phyloP scores from a whole-genome alignment of 2,329 filamentous ascomycete species.

The Apiospora rasikravindrae region DNA sequence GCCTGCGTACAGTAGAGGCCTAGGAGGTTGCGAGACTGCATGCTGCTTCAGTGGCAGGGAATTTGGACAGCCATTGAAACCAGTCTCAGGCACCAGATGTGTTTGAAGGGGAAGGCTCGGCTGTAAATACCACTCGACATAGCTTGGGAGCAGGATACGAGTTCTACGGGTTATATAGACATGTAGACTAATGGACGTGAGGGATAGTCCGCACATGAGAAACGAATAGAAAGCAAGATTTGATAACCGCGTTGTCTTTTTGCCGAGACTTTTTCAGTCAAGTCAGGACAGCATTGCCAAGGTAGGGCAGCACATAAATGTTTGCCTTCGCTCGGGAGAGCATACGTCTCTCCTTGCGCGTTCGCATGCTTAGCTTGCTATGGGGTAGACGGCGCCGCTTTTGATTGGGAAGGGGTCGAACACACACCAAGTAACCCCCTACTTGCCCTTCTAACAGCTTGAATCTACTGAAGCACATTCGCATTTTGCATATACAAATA shows the following conservation, averaged over 20 bases:
- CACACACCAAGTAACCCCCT: too few species aligned
- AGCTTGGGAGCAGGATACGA: background rate
- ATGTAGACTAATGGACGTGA: slow-evolving; percentile 14
- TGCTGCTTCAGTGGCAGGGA: background rate
- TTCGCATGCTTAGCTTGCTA: slow-evolving; percentile 6
- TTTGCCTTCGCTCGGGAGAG: background rate
- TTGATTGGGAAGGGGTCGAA: background rate
- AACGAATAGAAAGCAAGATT: background rate
- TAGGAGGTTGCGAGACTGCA: background rate
- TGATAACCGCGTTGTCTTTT: background rate
- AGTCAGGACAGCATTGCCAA: background rate
- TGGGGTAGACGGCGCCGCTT: background rate
- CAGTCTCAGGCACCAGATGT: background rate
- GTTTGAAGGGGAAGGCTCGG: background rate
- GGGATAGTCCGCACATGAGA: background rate
- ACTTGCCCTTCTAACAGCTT: too few species aligned
- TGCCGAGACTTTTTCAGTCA: background rate
- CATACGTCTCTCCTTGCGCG: slow-evolving; percentile 7
- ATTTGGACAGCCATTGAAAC: slow-evolving; percentile 8
- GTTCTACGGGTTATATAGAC: slow-evolving; percentile 13
- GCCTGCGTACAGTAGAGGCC: background rate
- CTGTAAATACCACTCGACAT: slow-evolving; percentile 1
- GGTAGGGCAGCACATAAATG: background rate
- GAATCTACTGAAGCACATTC: too few species aligned
- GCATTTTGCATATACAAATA: too few species aligned